phyloP scores from a whole-genome alignment of 1,139 yeast species.

The Scheffersomyces lignicola region DNA sequence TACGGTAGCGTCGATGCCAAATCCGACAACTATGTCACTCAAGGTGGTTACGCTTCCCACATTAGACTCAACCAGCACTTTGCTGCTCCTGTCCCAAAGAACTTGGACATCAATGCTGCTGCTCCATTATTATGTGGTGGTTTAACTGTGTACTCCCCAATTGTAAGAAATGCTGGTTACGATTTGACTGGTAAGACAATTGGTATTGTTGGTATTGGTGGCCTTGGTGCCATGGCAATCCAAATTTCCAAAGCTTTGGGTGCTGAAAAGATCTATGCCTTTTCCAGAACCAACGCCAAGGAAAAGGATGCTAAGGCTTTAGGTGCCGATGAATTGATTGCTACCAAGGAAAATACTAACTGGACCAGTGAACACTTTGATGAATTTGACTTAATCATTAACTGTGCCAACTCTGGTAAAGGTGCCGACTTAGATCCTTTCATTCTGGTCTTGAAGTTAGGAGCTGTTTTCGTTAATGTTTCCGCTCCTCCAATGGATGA shows the following conservation, averaged over 20 bases:
- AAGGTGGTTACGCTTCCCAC: slow-evolving; percentile 61
- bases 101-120: slow-evolving; percentile 41
- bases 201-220: slow-evolving; percentile 47
- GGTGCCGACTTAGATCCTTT: slow-evolving; percentile 30
- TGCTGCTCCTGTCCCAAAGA: slow-evolving; percentile 55
- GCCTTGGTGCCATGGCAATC: slow-evolving; percentile 40
- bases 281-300: slow-evolving; percentile 33
- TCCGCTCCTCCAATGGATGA: slow-evolving; percentile 45
- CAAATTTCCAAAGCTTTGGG: slow-evolving; percentile 41
- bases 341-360: slow-evolving; percentile 29
- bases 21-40: slow-evolving; percentile 35
- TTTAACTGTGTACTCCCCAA: slow-evolving; percentile 59
- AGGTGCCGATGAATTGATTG: slow-evolving; percentile 37
- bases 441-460: slow-evolving; percentile 33
- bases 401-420: slow-evolving; percentile 43
- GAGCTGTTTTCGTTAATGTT: slow-evolving; percentile 52
- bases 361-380: slow-evolving; percentile 28
- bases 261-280: slow-evolving; percentile 33
- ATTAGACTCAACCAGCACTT: slow-evolving; percentile 51
- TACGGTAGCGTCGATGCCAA: slow-evolving; percentile 34
- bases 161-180: slow-evolving; percentile 32
- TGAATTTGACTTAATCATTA: slow-evolving; percentile 44
- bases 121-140: slow-evolving; percentile 73
- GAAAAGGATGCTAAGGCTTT: slow-evolving; percentile 31
- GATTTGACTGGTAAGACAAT: slow-evolving; percentile 29